phyloP scores from a whole-genome alignment of 2,329 filamentous ascomycete species.

The Dryadomyces quercivorus region DNA sequence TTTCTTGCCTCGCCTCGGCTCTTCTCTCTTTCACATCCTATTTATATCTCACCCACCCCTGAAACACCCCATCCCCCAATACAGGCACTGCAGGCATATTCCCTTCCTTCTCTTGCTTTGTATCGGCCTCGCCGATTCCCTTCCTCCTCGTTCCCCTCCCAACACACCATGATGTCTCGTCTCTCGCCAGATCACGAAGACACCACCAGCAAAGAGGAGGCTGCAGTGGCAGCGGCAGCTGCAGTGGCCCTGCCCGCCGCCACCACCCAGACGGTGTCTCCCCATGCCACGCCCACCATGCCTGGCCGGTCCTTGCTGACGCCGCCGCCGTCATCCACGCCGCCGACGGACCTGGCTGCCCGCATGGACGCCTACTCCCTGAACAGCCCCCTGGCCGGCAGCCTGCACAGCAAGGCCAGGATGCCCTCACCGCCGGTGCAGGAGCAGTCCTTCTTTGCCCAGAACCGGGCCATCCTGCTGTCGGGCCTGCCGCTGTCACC shows the following conservation, averaged over 20 bases:
- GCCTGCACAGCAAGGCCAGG: background rate
- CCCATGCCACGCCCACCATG: background rate
- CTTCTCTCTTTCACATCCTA: background rate
- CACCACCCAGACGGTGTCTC: background rate
- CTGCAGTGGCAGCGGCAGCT: too few species aligned
- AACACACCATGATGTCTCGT: background rate
- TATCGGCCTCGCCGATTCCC: background rate
- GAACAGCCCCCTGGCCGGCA: slow-evolving; percentile 2
- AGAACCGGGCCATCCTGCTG: slow-evolving; percentile 10
- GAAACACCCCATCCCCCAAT: background rate
- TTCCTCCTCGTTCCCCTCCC: background rate
- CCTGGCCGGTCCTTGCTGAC: slow-evolving; percentile 1
- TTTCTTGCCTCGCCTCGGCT: too few species aligned
- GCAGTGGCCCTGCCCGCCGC: too few species aligned
- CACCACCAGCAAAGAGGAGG: too few species aligned
- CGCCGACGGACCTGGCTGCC: slow-evolving; percentile 3
- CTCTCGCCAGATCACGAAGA: background rate
- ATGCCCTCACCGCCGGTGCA: slow-evolving; percentile 2
- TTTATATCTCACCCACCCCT: background rate
- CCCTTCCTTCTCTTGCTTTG: too few species aligned
- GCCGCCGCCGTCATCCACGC: slow-evolving; percentile 6
- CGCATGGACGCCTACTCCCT: slow-evolving; percentile 7
- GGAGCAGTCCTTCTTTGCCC: slow-evolving; percentile 6
- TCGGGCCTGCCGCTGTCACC: slow-evolving; percentile 7
- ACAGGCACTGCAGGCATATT: background rate